These are phyloP conservation scores for Tripterygium wilfordii DNA, from an alignment of 177 flowering plant species.

Conservation along the genomic window DNA sequence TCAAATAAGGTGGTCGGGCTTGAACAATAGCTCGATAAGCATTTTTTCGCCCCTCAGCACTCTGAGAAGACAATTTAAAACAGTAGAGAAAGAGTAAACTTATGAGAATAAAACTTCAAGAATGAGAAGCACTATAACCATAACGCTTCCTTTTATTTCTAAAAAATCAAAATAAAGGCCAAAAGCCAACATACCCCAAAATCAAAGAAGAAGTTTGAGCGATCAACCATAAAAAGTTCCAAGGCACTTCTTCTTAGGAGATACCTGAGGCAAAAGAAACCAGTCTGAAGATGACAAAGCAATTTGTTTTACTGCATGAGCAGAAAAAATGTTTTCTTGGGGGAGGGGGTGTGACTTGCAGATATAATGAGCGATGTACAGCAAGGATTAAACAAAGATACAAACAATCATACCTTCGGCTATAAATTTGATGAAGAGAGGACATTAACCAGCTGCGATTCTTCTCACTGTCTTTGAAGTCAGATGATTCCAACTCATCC, in stretches of 20 bases:
- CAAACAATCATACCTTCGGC: constrained; percentile 61
- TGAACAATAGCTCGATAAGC: constrained; percentile 95
- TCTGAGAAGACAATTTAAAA: constrained; percentile 26
- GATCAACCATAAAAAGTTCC: constrained; percentile 95
- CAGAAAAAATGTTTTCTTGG: too few relatives aligned
- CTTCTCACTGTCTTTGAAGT: constrained; percentile 47
- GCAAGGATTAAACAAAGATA: not conserved
- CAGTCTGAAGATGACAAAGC: not conserved
- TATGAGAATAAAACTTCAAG: too few relatives aligned
- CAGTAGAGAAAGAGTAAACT: not conserved
- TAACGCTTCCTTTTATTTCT: too few relatives aligned
- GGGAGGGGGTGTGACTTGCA: too few relatives aligned
- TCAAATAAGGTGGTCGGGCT: constrained; percentile 87
- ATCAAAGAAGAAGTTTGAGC: constrained; percentile 97
- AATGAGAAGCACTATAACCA: too few relatives aligned
- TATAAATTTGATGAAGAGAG: constrained; percentile 88
- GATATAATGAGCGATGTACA: too few relatives aligned
- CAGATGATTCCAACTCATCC: constrained; percentile 30
- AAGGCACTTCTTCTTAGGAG: constrained; percentile 94
- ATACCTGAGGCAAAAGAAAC: constrained; percentile 49
- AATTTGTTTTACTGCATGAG: too few relatives aligned
- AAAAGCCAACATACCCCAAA: constrained; percentile 63
- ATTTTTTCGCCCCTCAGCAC: constrained; percentile 76
- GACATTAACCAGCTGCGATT: constrained; percentile 81
- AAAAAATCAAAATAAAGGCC: not conserved